Evolutionary conservation across 1,284 basidiomycete genomes (phyloP), one percentile per base, ranked within the genome.

Genomic region (Irpex sp.): DNA sequence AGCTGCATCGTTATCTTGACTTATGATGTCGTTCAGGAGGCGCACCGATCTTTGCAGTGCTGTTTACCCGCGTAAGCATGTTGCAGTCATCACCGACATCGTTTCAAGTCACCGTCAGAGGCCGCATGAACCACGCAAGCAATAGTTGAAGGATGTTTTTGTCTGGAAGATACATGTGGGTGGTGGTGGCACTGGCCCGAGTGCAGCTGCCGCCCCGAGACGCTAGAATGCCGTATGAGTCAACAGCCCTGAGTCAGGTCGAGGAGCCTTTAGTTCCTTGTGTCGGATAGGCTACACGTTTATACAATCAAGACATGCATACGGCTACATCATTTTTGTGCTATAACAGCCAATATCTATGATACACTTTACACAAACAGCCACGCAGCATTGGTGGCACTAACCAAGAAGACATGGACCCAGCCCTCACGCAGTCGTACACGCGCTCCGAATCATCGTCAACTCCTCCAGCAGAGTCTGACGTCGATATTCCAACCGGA

Each of bases 401-500:
- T 7, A 2, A 33, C 28, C 28, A 33, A 33, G 0, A 33, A 6
- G 19, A 36, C 52, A 54, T 14, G 33, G 21, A 18, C 12, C 14
- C n/a, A 16, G 19, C 35, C 45, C 16, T 19, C 18, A 48, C 48
- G 48, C 57, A 28, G 57, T 23, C 56, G 60, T 9, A 58, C 58
- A 63, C 55, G 63, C 66, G 36, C 66, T 65, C 56, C 66, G 61
- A 63, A 92, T 85, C 81, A 91, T 81, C n/a, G 81, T 79, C 28
- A 96, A 78, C 72, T 98, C 96, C 67, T 94, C 94, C 59, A 92
- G 71, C 55, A 99, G 77, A 2, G 96, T 98, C 67, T 90, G 85
- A 66, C 96, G 88, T n/a, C 96, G 82, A 75, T 93, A 98, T 18
- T 87, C 84, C 45, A 98, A 79, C 18, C 96, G 85, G 62, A 90